Percentiles rank a stretch among this genome's conserved stretches.
phyloP scores from a whole-genome alignment of 73 alveolate species.

The Tetrahymena elliotti region DNA sequence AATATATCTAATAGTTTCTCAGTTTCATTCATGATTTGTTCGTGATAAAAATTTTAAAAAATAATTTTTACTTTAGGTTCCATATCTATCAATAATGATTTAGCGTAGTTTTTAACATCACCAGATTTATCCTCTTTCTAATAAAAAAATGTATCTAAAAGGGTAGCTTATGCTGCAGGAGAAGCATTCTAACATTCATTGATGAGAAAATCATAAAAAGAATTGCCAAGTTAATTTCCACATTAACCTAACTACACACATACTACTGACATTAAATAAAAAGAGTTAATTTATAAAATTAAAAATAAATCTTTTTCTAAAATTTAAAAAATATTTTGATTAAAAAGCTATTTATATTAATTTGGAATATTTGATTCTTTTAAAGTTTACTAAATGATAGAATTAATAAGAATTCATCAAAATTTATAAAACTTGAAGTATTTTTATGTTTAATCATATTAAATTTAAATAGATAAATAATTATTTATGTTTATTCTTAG shows the following conservation, averaged over 20 bases:
- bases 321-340: no score
- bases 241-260: constrained; percentile 28
- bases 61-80: constrained; percentile 26
- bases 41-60: not conserved
- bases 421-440: no score
- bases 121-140: not conserved
- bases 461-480: no score
- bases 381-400: no score
- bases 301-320: not conserved
- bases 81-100: constrained; percentile 30
- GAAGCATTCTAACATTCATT: constrained; percentile 17
- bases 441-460: no score
- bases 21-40: not conserved
- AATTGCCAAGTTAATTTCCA: constrained; percentile 34
- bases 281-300: not conserved
- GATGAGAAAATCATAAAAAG: constrained; percentile 8
- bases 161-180: constrained; percentile 34
- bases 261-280: constrained; percentile 10
- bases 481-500: no score
- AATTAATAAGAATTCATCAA: no score
- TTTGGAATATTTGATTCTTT: no score
- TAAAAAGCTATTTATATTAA: no score
- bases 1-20: no score
- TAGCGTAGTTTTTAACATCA: not conserved
- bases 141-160: constrained; percentile 15